Conservation (phyloP, 306 rosid genomes). For the Quercus berberidifolia region DNA sequence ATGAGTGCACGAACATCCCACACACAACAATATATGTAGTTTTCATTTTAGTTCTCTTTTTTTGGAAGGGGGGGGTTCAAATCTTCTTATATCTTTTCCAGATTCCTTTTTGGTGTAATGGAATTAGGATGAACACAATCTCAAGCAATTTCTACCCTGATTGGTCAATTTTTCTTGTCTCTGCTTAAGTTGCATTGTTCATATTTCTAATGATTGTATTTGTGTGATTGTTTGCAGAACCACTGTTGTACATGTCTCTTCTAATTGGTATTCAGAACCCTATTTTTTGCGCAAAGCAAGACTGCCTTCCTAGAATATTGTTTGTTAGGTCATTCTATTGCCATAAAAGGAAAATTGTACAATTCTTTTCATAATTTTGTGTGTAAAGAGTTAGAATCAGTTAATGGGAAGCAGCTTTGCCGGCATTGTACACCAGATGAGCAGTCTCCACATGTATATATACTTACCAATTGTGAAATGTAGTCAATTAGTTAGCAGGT, state of each 20-base stretch:
- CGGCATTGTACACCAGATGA: conserved; percentile 23
- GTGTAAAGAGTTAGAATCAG: conserved; percentile 49
- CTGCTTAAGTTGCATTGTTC: neutral
- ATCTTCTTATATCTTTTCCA: neutral
- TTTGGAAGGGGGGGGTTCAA: neutral
- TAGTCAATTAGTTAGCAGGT: conserved; percentile 10
- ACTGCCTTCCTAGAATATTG: conserved; percentile 38
- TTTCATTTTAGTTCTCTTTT: neutral
- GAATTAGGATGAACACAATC: no score
- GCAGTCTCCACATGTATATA: conserved; percentile 11
- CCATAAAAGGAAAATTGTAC: conserved; percentile 31
- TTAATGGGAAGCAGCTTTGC: conserved; percentile 47
- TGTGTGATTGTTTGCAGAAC: conserved; percentile 53
- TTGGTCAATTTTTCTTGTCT: neutral
- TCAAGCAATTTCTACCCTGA: no score
- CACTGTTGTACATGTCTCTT: conserved; percentile 49
- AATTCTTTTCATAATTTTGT: conserved; percentile 43
- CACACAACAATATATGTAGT: no score
- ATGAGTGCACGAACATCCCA: no score
- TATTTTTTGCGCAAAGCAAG: conserved; percentile 51
- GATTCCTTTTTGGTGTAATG: no score
- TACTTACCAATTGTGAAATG: neutral
- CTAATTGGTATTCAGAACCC: conserved; percentile 42
- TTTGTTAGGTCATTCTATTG: conserved; percentile 36
- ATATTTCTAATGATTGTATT: conserved; percentile 29